phyloP scores from a whole-genome alignment of 257 asterid genomes.

The Nicotiana noctiflora region DNA sequence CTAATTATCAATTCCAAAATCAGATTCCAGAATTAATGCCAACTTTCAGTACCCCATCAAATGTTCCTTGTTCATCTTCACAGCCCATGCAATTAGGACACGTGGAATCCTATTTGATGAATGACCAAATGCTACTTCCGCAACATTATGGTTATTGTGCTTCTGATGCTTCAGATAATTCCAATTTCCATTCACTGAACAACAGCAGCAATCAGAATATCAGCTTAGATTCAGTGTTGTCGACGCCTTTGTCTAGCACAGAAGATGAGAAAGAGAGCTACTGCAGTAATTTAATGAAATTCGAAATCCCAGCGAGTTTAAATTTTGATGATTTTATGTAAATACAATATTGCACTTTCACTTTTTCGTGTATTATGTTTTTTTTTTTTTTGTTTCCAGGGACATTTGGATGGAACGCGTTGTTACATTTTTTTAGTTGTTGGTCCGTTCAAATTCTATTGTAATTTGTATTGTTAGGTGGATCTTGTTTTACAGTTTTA shows the following conservation, averaged over 20 bases:
- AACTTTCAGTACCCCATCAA: conserved; percentile 12
- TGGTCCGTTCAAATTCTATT: conserved; percentile 12
- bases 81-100: conserved; percentile 16
- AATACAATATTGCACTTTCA: conserved; percentile 9
- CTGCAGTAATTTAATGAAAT: conserved; percentile 33
- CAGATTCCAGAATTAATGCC: conserved; percentile 30
- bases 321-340: conserved; percentile 34
- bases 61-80: conserved; percentile 20
- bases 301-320: conserved; percentile 38
- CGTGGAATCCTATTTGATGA: background rate
- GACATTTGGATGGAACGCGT: conserved; percentile 4
- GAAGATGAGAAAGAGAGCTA: conserved; percentile 41
- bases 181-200: conserved; percentile 9
- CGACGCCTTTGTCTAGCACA: conserved; percentile 30
- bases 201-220: conserved; percentile 8
- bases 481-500: background rate
- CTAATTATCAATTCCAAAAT: conserved; percentile 35
- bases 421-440: conserved; percentile 3
- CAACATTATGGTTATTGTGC: conserved; percentile 18
- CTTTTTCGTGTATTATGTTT: background rate
- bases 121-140: background rate
- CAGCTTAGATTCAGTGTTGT: conserved; percentile 29
- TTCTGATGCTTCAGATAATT: conserved; percentile 35
- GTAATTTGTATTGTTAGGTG: background rate
- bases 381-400: background rate